Base-by-base conservation (phyloP, 2,329 filamentous ascomycete species). In the Fusarium sp. region DNA sequence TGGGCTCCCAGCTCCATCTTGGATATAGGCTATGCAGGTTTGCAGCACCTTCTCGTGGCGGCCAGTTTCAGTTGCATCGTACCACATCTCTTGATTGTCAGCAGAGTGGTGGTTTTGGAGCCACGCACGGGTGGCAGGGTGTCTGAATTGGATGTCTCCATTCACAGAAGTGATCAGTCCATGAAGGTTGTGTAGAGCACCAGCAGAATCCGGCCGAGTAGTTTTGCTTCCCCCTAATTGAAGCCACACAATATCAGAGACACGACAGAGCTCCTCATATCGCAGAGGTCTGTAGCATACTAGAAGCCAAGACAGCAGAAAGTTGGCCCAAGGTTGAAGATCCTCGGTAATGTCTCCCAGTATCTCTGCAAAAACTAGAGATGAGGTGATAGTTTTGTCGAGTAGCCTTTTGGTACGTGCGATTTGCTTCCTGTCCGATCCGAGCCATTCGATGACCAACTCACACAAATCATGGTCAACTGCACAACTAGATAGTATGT, bases 101-200 rank as follows among this genome's bases (percentile, higher is more conserved):
- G 7, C 6, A 33, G 5, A 10, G 3, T 5, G 6, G 5, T 2
- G 10, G 32, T 21, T n/a, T 25, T 43, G 5, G 2, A 70, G 40
- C 64, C 64, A 70, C 6, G 13, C n/a, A 18, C 54, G 47, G 19
- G 54, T 43, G 6, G 23, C 6, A 6, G 58, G 47, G 12, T 67
- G 67, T 10, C 43, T 44, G 28, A 70, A 67, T n/a, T 21, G 25
- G 8, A 67, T 46, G 25, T 70, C 67, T 2, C 53, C 64, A 5
- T 63, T 3, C 4, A n/a, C n/a, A 19, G 43, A 30, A 4, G 28
- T 10, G 2, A 70, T 32, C 9, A 64, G 11, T 3, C 67, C 67
- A 5, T 33, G 11, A 18, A 69, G 63, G 5, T 35, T 19, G 4
- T n/a, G 16, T 12, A 69, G 47, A 21, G 60, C 33, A 28, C 30